Evolutionary conservation across 495 filamentous ascomycete species (phyloP).

Genomic region (Penicillium flavigenum): DNA sequence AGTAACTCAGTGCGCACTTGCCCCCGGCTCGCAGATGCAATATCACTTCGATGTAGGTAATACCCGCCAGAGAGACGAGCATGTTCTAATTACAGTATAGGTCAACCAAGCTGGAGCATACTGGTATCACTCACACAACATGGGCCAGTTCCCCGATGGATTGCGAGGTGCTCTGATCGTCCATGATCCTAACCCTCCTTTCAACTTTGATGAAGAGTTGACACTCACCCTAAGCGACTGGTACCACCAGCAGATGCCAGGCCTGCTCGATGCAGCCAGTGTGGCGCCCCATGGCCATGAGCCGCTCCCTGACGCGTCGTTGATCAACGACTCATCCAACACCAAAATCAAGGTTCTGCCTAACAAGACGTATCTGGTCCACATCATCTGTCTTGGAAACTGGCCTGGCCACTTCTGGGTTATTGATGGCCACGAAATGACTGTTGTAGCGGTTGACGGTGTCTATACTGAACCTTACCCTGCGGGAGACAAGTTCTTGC

Average conservation of each 20-base stretch:
- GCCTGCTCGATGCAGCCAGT: conserved; percentile 25
- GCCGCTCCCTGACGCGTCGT: conserved; percentile 62
- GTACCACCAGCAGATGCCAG: conserved; percentile 59
- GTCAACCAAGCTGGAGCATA: conserved; percentile 74
- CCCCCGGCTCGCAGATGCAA: conserved; percentile 54
- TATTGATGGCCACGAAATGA: conserved; percentile 56
- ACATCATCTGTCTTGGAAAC: conserved; percentile 65
- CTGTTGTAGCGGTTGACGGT: conserved; percentile 72
- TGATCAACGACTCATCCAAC: conserved; percentile 65
- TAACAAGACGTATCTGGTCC: conserved; percentile 62
- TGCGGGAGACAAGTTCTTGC: conserved; percentile 55
- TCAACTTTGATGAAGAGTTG: conserved; percentile 68
- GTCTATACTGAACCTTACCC: conserved; percentile 57
- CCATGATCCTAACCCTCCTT: conserved; percentile 66
- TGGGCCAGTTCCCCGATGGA: conserved; percentile 78
- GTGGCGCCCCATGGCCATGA: conserved; percentile 21
- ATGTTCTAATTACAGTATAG: conserved; percentile 38
- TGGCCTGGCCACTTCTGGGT: conserved; percentile 58
- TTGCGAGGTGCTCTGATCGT: conserved; percentile 71
- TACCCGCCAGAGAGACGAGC: conserved; percentile 13
- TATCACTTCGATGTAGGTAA: conserved; percentile 74
- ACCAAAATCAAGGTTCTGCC: conserved; percentile 44
- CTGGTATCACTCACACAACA: conserved; percentile 80
- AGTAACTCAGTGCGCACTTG: conserved; percentile 68
- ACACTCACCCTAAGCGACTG: conserved; percentile 65